phyloP scores from a whole-genome alignment of 192 early-diverging fungal genomes.

The Coemansia sp. region DNA sequence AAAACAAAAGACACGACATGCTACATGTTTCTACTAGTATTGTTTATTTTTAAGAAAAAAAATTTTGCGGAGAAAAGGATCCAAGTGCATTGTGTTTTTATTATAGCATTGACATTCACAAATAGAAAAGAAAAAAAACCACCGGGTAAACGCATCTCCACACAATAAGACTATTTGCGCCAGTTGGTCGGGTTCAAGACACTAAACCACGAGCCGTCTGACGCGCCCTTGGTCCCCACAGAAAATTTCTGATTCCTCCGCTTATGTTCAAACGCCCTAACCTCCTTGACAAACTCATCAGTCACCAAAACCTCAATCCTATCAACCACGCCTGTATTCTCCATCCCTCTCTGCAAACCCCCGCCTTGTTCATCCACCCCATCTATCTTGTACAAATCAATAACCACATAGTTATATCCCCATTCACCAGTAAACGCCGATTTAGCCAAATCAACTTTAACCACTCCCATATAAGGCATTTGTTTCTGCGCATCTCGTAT shows the following conservation, averaged over 20 bases:
- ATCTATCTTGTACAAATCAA: conserved; percentile 23
- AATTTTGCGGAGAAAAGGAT: no score
- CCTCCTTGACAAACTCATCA: conserved; percentile 31
- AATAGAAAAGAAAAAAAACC: background rate
- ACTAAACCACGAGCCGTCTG: conserved; percentile 47
- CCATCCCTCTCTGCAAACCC: background rate
- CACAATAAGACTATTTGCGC: conserved; percentile 19
- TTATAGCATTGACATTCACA: background rate
- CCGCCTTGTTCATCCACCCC: background rate
- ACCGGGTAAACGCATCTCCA: no score
- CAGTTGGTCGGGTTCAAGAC: conserved; percentile 34
- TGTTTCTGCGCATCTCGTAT: conserved; percentile 13
- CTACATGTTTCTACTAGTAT: no score
- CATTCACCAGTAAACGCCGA: conserved; percentile 16
- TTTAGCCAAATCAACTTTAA: conserved; percentile 25
- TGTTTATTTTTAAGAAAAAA: no score
- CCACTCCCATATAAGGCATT: conserved; percentile 18
- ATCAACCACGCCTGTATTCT: background rate
- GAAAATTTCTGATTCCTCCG: conserved; percentile 23
- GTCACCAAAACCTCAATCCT: conserved; percentile 42
- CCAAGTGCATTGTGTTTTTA: no score
- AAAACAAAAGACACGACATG: no score
- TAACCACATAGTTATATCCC: conserved; percentile 45
- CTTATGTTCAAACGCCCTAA: conserved; percentile 1
- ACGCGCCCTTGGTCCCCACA: background rate